Evolutionary conservation across 2,329 filamentous ascomycete species (phyloP).

Genomic region (Fonsecaea monophora): DNA sequence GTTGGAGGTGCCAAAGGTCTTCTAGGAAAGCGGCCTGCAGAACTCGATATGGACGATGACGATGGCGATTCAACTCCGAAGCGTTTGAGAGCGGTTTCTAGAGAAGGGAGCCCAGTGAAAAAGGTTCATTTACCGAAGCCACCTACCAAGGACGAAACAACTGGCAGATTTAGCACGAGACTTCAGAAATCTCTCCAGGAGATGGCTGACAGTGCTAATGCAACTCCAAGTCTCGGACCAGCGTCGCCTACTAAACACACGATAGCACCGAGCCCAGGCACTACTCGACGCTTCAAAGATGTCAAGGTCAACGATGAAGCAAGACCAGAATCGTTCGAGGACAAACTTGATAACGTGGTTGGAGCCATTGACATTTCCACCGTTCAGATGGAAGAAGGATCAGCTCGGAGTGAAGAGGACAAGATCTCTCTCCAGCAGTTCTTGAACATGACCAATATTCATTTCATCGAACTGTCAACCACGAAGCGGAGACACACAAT

Average conservation of each 20-base stretch:
- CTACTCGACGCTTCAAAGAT: slow-evolving; percentile 63
- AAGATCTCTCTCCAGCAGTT: slow-evolving; percentile 88
- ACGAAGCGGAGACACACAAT: slow-evolving; percentile 90
- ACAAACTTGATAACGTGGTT: slow-evolving; percentile 42
- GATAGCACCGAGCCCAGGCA: slow-evolving; percentile 62
- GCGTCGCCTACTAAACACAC: slow-evolving; percentile 58
- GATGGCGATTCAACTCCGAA: slow-evolving; percentile 66
- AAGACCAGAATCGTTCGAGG: slow-evolving; percentile 41
- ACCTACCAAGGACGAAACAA: slow-evolving; percentile 70
- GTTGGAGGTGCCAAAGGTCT: slow-evolving; percentile 76
- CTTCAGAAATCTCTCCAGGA: slow-evolving; percentile 54
- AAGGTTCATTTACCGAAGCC: slow-evolving; percentile 73
- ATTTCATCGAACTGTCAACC: slow-evolving; percentile 98
- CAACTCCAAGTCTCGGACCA: slow-evolving; percentile 52
- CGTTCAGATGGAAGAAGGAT: slow-evolving; percentile 29
- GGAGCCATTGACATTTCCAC: slow-evolving; percentile 40
- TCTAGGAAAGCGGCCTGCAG: slow-evolving; percentile 74
- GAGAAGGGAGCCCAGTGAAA: slow-evolving; percentile 77
- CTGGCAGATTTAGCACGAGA: slow-evolving; percentile 59
- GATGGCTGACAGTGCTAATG: slow-evolving; percentile 38
- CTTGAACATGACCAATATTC: slow-evolving; percentile 91
- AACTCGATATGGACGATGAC: slow-evolving; percentile 69
- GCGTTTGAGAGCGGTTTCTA: slow-evolving; percentile 66
- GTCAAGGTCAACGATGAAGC: slow-evolving; percentile 40
- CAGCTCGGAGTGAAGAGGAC: slow-evolving; percentile 54